A percentile compares a stretch with the other conserved stretches of the same genome.
phyloP scores from a whole-genome alignment of 2,329 filamentous ascomycete genomes.

The Trichoderma brevicompactum region DNA sequence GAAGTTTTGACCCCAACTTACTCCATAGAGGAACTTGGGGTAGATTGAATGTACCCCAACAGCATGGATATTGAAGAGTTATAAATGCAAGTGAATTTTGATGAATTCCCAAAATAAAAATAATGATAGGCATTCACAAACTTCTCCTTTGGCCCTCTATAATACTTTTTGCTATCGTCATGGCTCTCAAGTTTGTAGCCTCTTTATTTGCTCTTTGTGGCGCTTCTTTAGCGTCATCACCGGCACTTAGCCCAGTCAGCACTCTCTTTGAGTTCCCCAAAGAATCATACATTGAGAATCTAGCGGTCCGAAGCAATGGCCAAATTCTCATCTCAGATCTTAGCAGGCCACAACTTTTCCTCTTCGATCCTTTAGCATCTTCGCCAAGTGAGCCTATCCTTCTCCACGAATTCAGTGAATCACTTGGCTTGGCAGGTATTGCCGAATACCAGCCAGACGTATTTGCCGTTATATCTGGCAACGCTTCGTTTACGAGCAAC shows the following conservation, averaged over 20 bases:
- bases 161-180: neutral
- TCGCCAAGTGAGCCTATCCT: conserved; percentile 33
- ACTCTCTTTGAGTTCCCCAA: conserved; percentile 26
- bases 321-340: conserved; percentile 43
- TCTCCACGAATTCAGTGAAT: conserved; percentile 38
- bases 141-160: neutral
- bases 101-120: neutral
- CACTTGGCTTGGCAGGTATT: conserved; percentile 41
- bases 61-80: neutral
- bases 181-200: neutral
- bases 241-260: neutral
- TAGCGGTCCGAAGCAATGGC: conserved; percentile 43
- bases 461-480: conserved; percentile 40
- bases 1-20: conserved; percentile 11
- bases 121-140: neutral
- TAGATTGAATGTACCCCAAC: conserved; percentile 21
- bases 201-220: conserved; percentile 12
- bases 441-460: conserved; percentile 41
- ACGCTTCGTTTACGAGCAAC: conserved; percentile 33
- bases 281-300: conserved; percentile 40
- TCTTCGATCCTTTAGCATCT: conserved; percentile 38
- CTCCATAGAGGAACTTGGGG: neutral
- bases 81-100: neutral
- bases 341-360: conserved; percentile 39
- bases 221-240: conserved; percentile 6